Evolutionary conservation across 2,329 filamentous ascomycete genomes (phyloP).

Genomic region (Chrysoporthe austroafricana): DNA sequence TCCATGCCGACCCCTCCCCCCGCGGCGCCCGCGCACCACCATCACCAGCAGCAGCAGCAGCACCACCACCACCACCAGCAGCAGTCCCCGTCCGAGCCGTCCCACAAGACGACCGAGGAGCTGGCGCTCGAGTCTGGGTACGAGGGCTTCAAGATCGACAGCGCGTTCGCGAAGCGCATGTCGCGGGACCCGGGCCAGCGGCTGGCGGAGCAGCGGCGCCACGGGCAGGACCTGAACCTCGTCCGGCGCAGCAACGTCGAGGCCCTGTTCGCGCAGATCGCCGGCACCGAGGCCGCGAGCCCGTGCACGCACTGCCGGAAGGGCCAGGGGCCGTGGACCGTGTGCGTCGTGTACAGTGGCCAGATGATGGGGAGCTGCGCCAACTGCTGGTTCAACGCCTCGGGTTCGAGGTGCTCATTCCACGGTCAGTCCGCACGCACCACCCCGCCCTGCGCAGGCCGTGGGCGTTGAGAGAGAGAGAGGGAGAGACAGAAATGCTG

Average conservation of each 20-base stretch:
- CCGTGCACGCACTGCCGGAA: slow-evolving; percentile 65
- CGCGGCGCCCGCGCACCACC: not conserved
- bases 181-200: slow-evolving; percentile 53
- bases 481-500: no score
- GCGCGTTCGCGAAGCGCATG: slow-evolving; percentile 59
- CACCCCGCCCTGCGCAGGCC: no score
- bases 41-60: not conserved
- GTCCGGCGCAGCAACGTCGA: slow-evolving; percentile 63
- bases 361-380: slow-evolving; percentile 66
- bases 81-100: not conserved
- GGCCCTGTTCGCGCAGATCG: slow-evolving; percentile 61
- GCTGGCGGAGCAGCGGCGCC: slow-evolving; percentile 55
- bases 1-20: not conserved
- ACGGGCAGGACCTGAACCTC: slow-evolving; percentile 59
- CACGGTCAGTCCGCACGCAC: slow-evolving; percentile 50
- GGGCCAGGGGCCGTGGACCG: slow-evolving; percentile 62
- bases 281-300: slow-evolving; percentile 51
- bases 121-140: slow-evolving; percentile 55
- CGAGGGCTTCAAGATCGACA: slow-evolving; percentile 52
- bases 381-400: slow-evolving; percentile 68
- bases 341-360: slow-evolving; percentile 62
- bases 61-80: not conserved
- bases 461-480: no score
- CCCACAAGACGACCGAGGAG: slow-evolving; percentile 47
- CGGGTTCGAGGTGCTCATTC: slow-evolving; percentile 62